phyloP scores from a whole-genome alignment of 176 grass and related monocot genomes.

The Tillandsia leiboldiana region DNA sequence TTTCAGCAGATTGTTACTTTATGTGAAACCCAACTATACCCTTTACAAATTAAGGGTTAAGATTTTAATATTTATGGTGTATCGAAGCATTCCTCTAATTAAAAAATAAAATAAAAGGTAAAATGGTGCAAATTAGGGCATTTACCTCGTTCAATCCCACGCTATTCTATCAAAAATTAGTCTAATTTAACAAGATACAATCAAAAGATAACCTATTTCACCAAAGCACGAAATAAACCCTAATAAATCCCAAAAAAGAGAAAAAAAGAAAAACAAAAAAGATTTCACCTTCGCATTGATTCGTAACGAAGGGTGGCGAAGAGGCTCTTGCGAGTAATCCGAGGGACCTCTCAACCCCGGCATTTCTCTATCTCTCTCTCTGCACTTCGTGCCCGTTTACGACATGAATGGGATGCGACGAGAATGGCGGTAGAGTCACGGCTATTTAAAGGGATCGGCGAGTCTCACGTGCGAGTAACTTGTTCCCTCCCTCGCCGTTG shows the following conservation, averaged over 20 bases:
- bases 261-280: background rate
- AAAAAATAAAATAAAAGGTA: too few relatives aligned
- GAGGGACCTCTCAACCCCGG: conserved; percentile 23
- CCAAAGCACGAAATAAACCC: background rate
- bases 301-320: conserved; percentile 25
- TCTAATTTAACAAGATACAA: too few relatives aligned
- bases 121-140: too few relatives aligned
- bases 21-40: too few relatives aligned
- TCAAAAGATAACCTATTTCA: background rate
- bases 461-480: background rate
- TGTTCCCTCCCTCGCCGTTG: background rate
- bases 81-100: too few relatives aligned
- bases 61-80: too few relatives aligned
- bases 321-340: conserved; percentile 23
- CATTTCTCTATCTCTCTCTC: conserved; percentile 12
- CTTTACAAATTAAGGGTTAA: too few relatives aligned
- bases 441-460: conserved; percentile 13
- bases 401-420: background rate
- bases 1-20: too few relatives aligned
- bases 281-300: conserved; percentile 23
- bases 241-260: background rate
- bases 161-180: too few relatives aligned
- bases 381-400: background rate
- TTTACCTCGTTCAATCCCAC: too few relatives aligned
- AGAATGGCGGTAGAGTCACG: background rate